Base-by-base conservation (phyloP, 2,329 filamentous ascomycete genomes). In the Penicillium sp. region DNA sequence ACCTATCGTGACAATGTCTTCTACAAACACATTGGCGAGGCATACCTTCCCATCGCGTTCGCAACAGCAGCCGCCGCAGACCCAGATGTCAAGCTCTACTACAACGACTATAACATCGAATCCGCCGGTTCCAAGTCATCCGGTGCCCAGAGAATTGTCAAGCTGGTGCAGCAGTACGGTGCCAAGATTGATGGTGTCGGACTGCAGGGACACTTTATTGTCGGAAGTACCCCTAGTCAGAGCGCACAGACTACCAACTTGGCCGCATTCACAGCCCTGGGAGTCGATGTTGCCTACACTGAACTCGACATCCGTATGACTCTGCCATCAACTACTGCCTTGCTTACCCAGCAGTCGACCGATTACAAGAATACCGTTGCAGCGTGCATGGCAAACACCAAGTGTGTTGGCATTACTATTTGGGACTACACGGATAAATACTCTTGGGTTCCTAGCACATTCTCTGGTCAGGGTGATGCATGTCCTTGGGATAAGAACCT, bases 21-120 rank as follows among this genome's bases (percentile, higher is more conserved):
- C 65, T 74, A 73, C 57, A 55, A 72, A 42, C 72, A 68, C 39
- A 79, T 80, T 48, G 78, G 78, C 45, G 71, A 74, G 42, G 74
- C 74, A 5, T 80, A 74, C 58, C 66, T 80, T 14, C 76, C 75
- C 20, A 78, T 80, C 20, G 78, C 78, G 0, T 80, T 78, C 58
- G 74, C 72, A 18, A 72, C 77, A 2, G 76, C 76, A 18, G 70
- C 71, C 4, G 79, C 79, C 10, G 87, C 86, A 26, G 88, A 90
- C 70, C 85, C 88, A 3, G 59, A 65, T 22, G 71, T 67, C 16
- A 77, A 79, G 48, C 72, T 80, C 45, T 78, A 76, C 65, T 76
- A 76, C 61, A 78, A 78, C 62, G 72, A 79, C 49, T 76, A 76
- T 53, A 76, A 74, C 64, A 75, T 78, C 53, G 76, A 78, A 53